Conservation (phyloP, 169 alveolate genomes). For the Eimeria maxima region DNA sequence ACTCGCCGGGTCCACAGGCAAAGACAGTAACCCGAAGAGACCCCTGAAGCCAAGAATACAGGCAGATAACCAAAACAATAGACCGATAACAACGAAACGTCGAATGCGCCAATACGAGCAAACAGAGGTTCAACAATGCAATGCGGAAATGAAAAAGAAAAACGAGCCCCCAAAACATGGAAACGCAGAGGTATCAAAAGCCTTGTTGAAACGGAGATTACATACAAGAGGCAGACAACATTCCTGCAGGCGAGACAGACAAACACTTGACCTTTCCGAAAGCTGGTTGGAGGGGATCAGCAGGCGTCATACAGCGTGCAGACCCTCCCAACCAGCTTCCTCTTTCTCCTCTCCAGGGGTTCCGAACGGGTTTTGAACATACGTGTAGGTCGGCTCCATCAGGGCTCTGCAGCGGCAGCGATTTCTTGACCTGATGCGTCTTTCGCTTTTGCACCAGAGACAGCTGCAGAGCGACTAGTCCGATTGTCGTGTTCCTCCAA, state of each 20-base stretch:
- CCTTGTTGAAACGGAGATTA: neutral
- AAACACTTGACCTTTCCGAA: neutral
- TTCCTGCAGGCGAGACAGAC: neutral
- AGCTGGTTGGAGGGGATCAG: neutral
- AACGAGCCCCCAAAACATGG: neutral
- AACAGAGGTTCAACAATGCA: neutral
- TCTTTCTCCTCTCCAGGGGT: neutral
- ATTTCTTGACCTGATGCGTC: constrained; percentile 91
- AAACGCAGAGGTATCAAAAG: neutral
- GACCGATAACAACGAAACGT: neutral
- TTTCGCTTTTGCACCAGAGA: constrained; percentile 90
- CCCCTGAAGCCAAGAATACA: constrained; percentile 23
- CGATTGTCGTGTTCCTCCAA: constrained; percentile 94
- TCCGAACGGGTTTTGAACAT: neutral
- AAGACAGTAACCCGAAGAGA: constrained; percentile 76
- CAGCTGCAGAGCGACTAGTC: constrained; percentile 92
- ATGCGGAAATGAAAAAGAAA: neutral
- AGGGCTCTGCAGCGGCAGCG: constrained; percentile 78
- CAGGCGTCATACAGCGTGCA: neutral
- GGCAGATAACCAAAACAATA: neutral
- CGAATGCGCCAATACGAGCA: neutral
- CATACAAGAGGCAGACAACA: neutral
- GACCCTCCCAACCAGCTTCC: neutral
- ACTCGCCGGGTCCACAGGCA: constrained; percentile 83
- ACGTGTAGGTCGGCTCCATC: constrained; percentile 80